Evolutionary conservation across 164 flowering plant species (phyloP), one percentile per base, ranked within the genome.

Genomic region (Chimonanthus praecox): DNA sequence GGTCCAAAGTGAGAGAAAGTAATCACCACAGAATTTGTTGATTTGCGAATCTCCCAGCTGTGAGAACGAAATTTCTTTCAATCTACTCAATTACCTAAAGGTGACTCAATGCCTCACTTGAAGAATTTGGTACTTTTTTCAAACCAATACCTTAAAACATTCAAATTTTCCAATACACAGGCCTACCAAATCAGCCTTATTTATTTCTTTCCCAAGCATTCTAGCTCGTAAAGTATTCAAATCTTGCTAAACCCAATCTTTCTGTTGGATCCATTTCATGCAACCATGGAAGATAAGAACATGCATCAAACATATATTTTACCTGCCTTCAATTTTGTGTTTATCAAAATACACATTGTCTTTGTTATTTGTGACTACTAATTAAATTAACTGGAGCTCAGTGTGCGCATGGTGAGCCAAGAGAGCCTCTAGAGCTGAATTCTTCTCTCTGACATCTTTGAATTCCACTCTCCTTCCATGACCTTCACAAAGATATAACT

Each of bases 401-500:
- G 68, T n/a, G 58, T 77, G 73, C 66, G 71, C 71, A 75, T 69
- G 72, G 33, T 47, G 50, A 64, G 71, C 75, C 76, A 86, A 72
- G 64, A 82, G 67, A 68, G 83, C 73, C 69, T 78, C 69, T 67
- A 84, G 68, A 60, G 81, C 82, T 33, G 68, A 70, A 68, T 84
- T 79, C 77, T 84, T 86, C 73, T 81, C 85, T 45, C 80, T 63
- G 65, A 45, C 13, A 71, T 85, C 82, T 65, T 60, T 75, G 73
- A 82, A 86, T 71, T 79, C 72, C 58, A 70, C 76, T 79, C 87
- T 81, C 80, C 88, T 82, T 72, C 85, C 87, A 75, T 86, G 88
- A 46, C 88, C 88, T 86, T 84, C 74, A 73, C 77, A 51, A 62
- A 5, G 15, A 13, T n/a, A 49, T 51, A 5, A 9, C 46, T 15